Conservation (phyloP, 179 eudicot species). For the Beta macrorhiza region DNA sequence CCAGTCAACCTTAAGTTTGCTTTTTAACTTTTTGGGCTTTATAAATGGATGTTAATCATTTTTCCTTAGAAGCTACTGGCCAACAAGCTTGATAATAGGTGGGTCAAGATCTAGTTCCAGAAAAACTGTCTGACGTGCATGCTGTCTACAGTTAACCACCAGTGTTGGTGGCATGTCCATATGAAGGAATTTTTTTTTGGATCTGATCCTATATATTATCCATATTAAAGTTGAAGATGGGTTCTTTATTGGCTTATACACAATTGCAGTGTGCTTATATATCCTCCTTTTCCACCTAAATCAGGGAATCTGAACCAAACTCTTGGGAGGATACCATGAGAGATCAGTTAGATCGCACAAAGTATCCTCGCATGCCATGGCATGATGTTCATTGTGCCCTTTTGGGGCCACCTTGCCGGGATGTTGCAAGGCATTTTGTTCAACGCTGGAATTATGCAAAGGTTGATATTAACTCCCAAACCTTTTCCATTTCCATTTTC, state of each 20-base stretch:
- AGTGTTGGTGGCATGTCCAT: background rate
- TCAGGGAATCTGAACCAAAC: conserved; percentile 94
- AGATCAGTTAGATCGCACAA: conserved; percentile 82
- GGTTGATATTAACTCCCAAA: conserved; percentile 41
- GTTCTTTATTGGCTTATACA: background rate
- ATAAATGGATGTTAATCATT: background rate
- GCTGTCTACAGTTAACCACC: background rate
- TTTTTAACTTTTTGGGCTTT: background rate
- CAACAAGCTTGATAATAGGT: background rate
- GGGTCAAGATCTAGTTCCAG: background rate
- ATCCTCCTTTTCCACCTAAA: background rate
- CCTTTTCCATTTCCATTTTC: background rate
- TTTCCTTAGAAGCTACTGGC: background rate
- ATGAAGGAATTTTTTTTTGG: background rate
- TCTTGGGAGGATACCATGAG: conserved; percentile 96
- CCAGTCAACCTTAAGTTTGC: background rate
- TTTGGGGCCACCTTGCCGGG: conserved; percentile 98
- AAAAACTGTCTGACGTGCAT: background rate
- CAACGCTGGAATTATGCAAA: conserved; percentile 98
- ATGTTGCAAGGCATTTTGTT: conserved; percentile 95
- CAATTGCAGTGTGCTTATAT: conserved; percentile 1
- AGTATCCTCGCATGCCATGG: conserved; percentile 99
- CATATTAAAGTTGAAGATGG: background rate
- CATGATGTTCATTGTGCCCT: conserved; percentile 99
- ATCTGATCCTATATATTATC: background rate